Base-by-base conservation (phyloP, 768 basidiomycete genomes). In the Mycena pura region DNA sequence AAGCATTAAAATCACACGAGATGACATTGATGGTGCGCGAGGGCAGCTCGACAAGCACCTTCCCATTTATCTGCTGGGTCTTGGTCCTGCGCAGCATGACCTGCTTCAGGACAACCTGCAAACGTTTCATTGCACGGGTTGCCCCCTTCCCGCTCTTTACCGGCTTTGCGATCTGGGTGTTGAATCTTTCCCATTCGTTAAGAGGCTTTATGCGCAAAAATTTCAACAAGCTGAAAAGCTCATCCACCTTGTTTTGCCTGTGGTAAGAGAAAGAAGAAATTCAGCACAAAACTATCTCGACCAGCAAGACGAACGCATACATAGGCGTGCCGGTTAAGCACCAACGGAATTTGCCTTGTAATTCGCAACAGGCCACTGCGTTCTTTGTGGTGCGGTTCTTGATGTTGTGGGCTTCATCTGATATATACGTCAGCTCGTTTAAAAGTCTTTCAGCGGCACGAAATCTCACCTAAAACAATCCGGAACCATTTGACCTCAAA, bases 391-490 rank as follows among this genome's bases (percentile, higher is more conserved):
- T 88, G 48, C 86, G 81, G 69, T 95, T 94, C 80, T 96, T 96
- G 79, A 97, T 96, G 67, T 90, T 92, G 71, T 97, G 95, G 0
- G 95, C 95, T 70, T 97, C 95, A 69, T 97, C 95, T 92, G 51
- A 24, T 6, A 25, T 10, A 21, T n/a, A 28, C 15, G 41, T 38
- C 9, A 38, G 10, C 15, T 2, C 24, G 63, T 47, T 25, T 11
- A 29, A 43, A 17, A 70, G 17, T 6, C n/a, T n/a, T n/a, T n/a
- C n/a, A n/a, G n/a, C n/a, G n/a, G n/a, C n/a, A n/a, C n/a, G n/a
- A 21, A 25, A 36, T 27, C 75, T 25, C 64, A 93, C 95, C 93
- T 0, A 98, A 83, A 25, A 98, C 90, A 46, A 96, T 81, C 11
- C 93, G 82, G 76, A 86, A 90, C 90, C 93, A 98, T 65, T 87